These are phyloP conservation scores for Scedosporium minutisporum DNA, from an alignment of 2,329 filamentous ascomycete species.

Conservation along the genomic window DNA sequence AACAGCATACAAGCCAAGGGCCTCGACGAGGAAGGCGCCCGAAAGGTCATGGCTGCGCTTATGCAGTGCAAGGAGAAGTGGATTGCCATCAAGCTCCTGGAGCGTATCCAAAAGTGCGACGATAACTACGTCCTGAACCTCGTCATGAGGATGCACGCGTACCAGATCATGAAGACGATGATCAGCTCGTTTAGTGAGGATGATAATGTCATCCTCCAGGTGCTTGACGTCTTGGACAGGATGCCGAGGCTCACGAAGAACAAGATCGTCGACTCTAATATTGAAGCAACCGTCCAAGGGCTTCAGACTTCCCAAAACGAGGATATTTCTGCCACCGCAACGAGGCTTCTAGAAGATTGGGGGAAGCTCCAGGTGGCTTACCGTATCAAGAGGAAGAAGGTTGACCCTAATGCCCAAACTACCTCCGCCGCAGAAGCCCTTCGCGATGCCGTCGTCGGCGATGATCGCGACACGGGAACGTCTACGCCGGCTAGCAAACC, in stretches of 20 bases:
- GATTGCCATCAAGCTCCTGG: conserved; percentile 92
- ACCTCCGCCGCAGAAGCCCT: conserved; percentile 11
- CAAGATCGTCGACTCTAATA: conserved; percentile 94
- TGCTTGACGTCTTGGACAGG: conserved; percentile 78
- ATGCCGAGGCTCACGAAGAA: conserved; percentile 89
- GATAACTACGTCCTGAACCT: conserved; percentile 81
- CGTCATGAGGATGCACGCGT: conserved; percentile 94
- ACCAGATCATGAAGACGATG: conserved; percentile 84
- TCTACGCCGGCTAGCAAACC: conserved; percentile 28
- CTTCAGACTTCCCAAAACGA: conserved; percentile 62
- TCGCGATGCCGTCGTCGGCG: conserved; percentile 10
- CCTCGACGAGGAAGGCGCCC: conserved; percentile 73
- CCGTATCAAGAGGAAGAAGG: conserved; percentile 82
- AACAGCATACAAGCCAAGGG: conserved; percentile 74
- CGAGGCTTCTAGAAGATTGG: conserved; percentile 71
- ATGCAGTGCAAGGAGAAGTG: conserved; percentile 99
- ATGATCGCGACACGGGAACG: conserved; percentile 31
- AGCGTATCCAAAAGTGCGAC: conserved; percentile 76
- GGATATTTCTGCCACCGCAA: conserved; percentile 62
- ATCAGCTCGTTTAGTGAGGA: conserved; percentile 82
- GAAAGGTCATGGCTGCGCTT: conserved; percentile 90
- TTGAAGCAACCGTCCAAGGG: conserved; percentile 69
- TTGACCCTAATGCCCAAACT: conserved; percentile 54
- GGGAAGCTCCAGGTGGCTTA: conserved; percentile 83
- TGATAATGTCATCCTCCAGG: conserved; percentile 78